Percentiles rank a stretch among this genome's conserved stretches.
phyloP scores from a whole-genome alignment of 805 yeast species.

The Starmerella bombicola region DNA sequence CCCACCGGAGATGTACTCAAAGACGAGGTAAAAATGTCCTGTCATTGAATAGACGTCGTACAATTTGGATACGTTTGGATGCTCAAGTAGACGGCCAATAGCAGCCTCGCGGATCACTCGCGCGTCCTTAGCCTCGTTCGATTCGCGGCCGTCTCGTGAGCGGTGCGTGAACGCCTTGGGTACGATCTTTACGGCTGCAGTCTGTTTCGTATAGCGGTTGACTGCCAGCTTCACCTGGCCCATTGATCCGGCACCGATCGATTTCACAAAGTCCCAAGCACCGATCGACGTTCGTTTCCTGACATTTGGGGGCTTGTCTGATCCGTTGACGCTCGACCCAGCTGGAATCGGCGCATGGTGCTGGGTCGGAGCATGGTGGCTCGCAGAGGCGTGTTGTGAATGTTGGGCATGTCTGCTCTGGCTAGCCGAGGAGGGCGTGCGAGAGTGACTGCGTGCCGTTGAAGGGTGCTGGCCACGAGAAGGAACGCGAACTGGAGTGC shows the following conservation, averaged over 20 bases:
- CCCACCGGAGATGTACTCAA: slow-evolving; percentile 94
- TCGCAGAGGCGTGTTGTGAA: too few species aligned
- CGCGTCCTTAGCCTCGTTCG: slow-evolving; percentile 53
- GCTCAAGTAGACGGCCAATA: slow-evolving; percentile 75
- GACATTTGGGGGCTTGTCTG: too few species aligned
- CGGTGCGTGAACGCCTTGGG: slow-evolving; percentile 70
- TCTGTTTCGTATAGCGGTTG: slow-evolving; percentile 59
- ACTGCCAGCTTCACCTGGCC: slow-evolving; percentile 94
- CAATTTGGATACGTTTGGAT: slow-evolving; percentile 81
- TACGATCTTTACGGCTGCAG: slow-evolving; percentile 80
- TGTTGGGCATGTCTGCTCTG: slow-evolving; percentile 1
- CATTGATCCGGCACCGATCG: slow-evolving; percentile 98
- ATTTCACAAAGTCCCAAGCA: slow-evolving; percentile 90
- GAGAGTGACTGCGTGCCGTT: slow-evolving; percentile 1
- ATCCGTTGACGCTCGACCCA: too few species aligned
- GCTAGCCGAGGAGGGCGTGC: slow-evolving; percentile 1
- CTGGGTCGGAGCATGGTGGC: too few species aligned
- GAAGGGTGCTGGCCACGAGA: too few species aligned
- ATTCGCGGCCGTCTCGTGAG: slow-evolving; percentile 28
- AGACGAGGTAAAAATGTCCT: slow-evolving; percentile 89
- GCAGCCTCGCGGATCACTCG: slow-evolving; percentile 94
- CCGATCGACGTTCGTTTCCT: slow-evolving; percentile 78
- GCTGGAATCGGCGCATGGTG: too few species aligned
- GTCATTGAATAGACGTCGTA: slow-evolving; percentile 95
- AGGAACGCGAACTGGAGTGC: too few species aligned